Evolutionary conservation across 139 green algal genomes (phyloP).

Genomic region (Chlorella sp.): DNA sequence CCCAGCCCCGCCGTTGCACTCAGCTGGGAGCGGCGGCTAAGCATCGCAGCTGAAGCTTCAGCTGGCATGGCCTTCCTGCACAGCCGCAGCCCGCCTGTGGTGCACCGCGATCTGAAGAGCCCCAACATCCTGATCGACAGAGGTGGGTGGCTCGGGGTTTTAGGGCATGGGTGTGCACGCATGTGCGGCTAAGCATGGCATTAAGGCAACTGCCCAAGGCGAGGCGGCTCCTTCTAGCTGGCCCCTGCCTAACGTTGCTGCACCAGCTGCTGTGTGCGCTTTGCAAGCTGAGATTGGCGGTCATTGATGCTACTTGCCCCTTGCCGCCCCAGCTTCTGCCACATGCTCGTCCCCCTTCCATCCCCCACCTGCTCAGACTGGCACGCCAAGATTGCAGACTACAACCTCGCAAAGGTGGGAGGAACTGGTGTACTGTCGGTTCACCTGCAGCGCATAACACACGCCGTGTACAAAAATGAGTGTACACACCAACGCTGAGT

Average conservation of each 20-base stretch:
- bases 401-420: background rate
- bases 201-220: too few relatives aligned
- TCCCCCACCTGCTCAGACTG: background rate
- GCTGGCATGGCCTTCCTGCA: slow-evolving; percentile 39
- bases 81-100: slow-evolving; percentile 33
- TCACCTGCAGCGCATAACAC: too few relatives aligned
- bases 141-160: background rate
- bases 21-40: background rate
- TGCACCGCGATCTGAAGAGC: slow-evolving; percentile 60
- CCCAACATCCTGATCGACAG: slow-evolving; percentile 39
- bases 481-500: too few relatives aligned
- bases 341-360: too few relatives aligned
- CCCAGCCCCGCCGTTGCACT: background rate
- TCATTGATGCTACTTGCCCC: background rate
- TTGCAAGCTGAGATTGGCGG: too few relatives aligned
- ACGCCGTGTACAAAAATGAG: too few relatives aligned
- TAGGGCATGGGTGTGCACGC: too few relatives aligned
- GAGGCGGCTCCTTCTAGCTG: too few relatives aligned
- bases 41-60: slow-evolving; percentile 2
- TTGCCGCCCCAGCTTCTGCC: background rate
- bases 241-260: too few relatives aligned
- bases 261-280: too few relatives aligned
- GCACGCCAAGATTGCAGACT: background rate
- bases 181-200: too few relatives aligned
- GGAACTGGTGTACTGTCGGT: too few relatives aligned